phyloP scores from a whole-genome alignment of 257 asterid genomes.

The Lavandula angustifolia region DNA sequence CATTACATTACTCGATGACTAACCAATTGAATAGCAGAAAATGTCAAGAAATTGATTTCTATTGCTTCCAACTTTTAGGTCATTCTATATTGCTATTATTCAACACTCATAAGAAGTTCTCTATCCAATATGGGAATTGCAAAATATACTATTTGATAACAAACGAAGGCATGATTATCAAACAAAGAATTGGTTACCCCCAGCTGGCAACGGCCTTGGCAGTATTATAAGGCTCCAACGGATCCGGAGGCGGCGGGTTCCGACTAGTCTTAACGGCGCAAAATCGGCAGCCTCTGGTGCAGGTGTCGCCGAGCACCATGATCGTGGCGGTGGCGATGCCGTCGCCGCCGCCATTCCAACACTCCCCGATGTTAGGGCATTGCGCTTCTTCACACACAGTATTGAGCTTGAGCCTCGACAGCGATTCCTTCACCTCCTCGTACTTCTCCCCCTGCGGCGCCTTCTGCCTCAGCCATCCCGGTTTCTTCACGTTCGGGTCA shows the following conservation, averaged over 20 bases:
- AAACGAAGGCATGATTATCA: slow-evolving; percentile 5
- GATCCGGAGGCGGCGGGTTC: slow-evolving; percentile 94
- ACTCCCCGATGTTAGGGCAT: slow-evolving; percentile 96
- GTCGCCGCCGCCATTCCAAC: slow-evolving; percentile 99
- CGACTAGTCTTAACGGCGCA: slow-evolving; percentile 96
- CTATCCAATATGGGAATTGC: slow-evolving; percentile 10
- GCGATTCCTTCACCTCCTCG: slow-evolving; percentile 78
- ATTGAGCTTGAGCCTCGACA: slow-evolving; percentile 74
- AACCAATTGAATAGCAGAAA: slow-evolving; percentile 2
- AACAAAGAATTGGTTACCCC: slow-evolving; percentile 55
- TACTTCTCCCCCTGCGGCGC: slow-evolving; percentile 96
- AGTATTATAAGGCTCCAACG: slow-evolving; percentile 90
- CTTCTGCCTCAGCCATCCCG: slow-evolving; percentile 89
- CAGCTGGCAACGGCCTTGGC: slow-evolving; percentile 93
- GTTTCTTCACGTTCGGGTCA: slow-evolving; percentile 80
- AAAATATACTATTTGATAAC: background rate
- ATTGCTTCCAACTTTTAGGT: background rate
- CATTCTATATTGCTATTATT: slow-evolving; percentile 10
- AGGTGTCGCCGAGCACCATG: slow-evolving; percentile 94
- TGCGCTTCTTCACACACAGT: slow-evolving; percentile 98
- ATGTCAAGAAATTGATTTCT: background rate
- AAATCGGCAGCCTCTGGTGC: slow-evolving; percentile 94
- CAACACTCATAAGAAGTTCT: background rate
- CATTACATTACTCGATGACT: slow-evolving; percentile 1
- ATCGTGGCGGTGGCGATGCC: slow-evolving; percentile 96